A percentile compares a stretch with the other conserved stretches of the same genome.
Evolutionary conservation across 202 grass and related monocot genomes (phyloP).

Genomic region (Saccharum hybrid): DNA sequence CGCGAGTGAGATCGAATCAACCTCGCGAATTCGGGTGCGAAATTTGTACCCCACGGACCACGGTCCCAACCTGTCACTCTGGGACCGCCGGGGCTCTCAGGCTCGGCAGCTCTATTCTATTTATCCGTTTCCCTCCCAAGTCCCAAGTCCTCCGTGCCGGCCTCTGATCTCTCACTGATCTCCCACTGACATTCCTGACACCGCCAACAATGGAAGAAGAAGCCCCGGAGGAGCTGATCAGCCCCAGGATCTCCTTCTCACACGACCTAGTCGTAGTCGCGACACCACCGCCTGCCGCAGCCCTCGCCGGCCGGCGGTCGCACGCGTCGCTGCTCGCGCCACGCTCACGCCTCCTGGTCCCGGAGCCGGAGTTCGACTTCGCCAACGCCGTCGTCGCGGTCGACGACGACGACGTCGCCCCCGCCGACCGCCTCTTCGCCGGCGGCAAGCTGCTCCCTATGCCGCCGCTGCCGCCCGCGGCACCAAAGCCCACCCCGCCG

Average conservation of each 20-base stretch:
- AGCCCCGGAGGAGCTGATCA: conserved; percentile 45
- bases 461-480: conserved; percentile 35
- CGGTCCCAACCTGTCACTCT: not conserved
- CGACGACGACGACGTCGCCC: conserved; percentile 44
- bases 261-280: conserved; percentile 42
- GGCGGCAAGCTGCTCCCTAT: conserved; percentile 59
- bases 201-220: conserved; percentile 31
- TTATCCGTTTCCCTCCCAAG: conserved; percentile 38
- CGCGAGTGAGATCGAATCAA: conserved; percentile 40
- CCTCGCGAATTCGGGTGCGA: conserved; percentile 46
- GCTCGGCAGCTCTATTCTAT: conserved; percentile 29
- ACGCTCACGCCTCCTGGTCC: not conserved
- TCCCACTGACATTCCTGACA: not conserved
- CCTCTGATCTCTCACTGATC: not conserved
- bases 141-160: not conserved
- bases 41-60: conserved; percentile 43
- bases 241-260: conserved; percentile 71
- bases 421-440: conserved; percentile 62
- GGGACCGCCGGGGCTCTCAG: not conserved
- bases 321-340: conserved; percentile 24
- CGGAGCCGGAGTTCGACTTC: conserved; percentile 56
- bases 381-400: conserved; percentile 13
- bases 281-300: not conserved
- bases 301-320: not conserved
- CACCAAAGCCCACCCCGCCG: not conserved